Evolutionary conservation across 495 filamentous ascomycete species (phyloP), one percentile per base, ranked within the genome.

Genomic region (Extremus antarcticus): DNA sequence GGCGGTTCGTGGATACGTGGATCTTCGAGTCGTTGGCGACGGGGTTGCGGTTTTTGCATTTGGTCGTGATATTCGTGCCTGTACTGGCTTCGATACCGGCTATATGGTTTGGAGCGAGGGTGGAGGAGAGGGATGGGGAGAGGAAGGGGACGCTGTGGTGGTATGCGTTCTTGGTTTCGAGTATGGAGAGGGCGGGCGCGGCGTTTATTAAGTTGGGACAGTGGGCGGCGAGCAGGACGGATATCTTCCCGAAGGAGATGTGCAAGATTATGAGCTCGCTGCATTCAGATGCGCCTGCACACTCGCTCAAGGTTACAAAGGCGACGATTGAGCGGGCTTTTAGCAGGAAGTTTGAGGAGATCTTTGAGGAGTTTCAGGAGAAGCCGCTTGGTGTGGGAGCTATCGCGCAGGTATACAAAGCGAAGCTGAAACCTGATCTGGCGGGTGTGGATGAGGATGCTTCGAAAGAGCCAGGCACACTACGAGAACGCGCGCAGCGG

Each of bases 191-290:
- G 56, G 89, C 90, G 32, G 94, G 94, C 4, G 90, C 94, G 32
- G 90, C 94, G 0, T 99, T 97, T 64, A 97, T 99, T 73, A 99
- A 99, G 81, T 81, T 99, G 51, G 94, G 94, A 22, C 94, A 99
- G 86, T 99, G 94, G 92, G 94, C 94, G 21, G 94, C 94, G 11
- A 96, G 92, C 2, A 79, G 94, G 63, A 85, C 91, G 54, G 94
- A 99, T 66, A 94, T 99, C 65, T 99, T 99, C 68, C 90, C 94
- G n/a, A 84, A 76, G 11, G 82, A 95, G 66, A 79, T 99, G 76
- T 99, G 94, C 70, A 79, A 75, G 35, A 80, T 86, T 63, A 94
- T 99, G 92, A 95, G 91, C 0, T 86, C 88, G 50, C 81, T 99
- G 3, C 94, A 99, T 66, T 96, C 91, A 2, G 77, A 96, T 66